These are phyloP conservation scores for Aspergillus asperescens DNA, from an alignment of 495 filamentous ascomycete genomes.

Conservation along the genomic window DNA sequence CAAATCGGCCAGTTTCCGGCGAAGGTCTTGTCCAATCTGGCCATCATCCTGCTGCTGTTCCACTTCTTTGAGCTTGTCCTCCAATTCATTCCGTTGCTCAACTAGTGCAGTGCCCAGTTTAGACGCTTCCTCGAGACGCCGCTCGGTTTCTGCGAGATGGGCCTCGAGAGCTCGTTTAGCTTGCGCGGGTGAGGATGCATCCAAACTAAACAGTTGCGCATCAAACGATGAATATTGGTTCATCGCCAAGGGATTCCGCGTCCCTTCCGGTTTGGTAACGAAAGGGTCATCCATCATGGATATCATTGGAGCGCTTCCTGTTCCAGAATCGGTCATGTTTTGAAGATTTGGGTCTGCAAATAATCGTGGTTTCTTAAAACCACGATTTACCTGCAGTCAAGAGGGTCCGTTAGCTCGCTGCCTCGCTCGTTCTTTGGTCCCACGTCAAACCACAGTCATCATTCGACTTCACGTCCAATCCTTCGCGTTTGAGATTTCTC, in stretches of 20 bases:
- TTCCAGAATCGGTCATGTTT: slow-evolving; percentile 9
- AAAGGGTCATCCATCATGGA: slow-evolving; percentile 53
- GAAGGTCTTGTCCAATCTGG: slow-evolving; percentile 80
- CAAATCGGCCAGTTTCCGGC: slow-evolving; percentile 75
- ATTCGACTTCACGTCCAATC: slow-evolving; percentile 20
- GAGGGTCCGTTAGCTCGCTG: slow-evolving; percentile 28
- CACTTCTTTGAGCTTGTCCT: slow-evolving; percentile 76
- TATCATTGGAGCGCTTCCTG: slow-evolving; percentile 22
- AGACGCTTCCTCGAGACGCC: slow-evolving; percentile 83
- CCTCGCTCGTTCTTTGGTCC: slow-evolving; percentile 18
- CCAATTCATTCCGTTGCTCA: slow-evolving; percentile 73
- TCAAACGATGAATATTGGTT: slow-evolving; percentile 78
- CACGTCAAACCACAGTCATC: slow-evolving; percentile 34
- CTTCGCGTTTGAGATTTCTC: neutral
- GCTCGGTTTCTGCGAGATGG: slow-evolving; percentile 84
- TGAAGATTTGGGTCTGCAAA: neutral
- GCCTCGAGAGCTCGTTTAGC: slow-evolving; percentile 84
- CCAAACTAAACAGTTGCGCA: slow-evolving; percentile 69
- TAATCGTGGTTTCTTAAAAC: slow-evolving; percentile 21
- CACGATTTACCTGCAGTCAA: slow-evolving; percentile 26
- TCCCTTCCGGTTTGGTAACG: slow-evolving; percentile 34
- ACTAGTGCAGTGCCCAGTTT: slow-evolving; percentile 81
- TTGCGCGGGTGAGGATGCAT: slow-evolving; percentile 72
- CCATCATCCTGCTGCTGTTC: slow-evolving; percentile 70
- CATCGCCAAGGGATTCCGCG: slow-evolving; percentile 43